Base-by-base conservation (phyloP, 495 filamentous ascomycete genomes). In the Massariosphaeria phaeospora region DNA sequence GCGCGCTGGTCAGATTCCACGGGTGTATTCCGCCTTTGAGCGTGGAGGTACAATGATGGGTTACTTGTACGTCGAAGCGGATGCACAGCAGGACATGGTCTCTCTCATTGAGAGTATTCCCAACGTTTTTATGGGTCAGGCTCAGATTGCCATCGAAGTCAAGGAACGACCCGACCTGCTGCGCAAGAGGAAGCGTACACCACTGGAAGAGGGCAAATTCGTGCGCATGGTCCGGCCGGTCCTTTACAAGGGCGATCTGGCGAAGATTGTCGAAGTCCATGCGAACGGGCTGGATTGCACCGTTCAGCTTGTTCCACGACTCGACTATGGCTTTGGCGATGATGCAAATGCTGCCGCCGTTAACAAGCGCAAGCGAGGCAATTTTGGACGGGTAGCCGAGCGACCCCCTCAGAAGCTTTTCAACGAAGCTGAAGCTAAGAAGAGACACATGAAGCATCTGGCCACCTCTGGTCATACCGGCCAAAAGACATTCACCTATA, bases 101-200 rank as follows among this genome's bases (percentile, higher is more conserved):
- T 71, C 81, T 9, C 86, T 86, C 3, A 72, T 93, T 27, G 86
- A 96, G 40, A 88, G 84, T 8, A 79, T 97, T 59, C 80, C 84
- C 50, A 86, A 91, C 66, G 84, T 88, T 24, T 98, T 95, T 66
- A 53, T 59, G 49, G 56, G 61, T 18, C 85, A 88, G 15, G 76
- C 87, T 40, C 83, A 81, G 23, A 93, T 90, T 69, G 79, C 89
- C 69, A 87, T 97, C 36, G 88, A 91, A n/a, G 88, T 97, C 61
- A 91, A 91, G 68, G 94, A 99, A 70, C 94, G 96, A 84, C 91
- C 94, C 0, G 93, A 96, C 69, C 81, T 99, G 8, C 72, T 99
- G n/a, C 81, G 88, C 23, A 88, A 91, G 25, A 80, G 79, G 25
- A 96, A 95, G 72, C 89, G 82, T 0, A 85, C 89, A 44, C 83